phyloP scores from a whole-genome alignment of 768 basidiomycete genomes.

The Naganishia kalamii region DNA sequence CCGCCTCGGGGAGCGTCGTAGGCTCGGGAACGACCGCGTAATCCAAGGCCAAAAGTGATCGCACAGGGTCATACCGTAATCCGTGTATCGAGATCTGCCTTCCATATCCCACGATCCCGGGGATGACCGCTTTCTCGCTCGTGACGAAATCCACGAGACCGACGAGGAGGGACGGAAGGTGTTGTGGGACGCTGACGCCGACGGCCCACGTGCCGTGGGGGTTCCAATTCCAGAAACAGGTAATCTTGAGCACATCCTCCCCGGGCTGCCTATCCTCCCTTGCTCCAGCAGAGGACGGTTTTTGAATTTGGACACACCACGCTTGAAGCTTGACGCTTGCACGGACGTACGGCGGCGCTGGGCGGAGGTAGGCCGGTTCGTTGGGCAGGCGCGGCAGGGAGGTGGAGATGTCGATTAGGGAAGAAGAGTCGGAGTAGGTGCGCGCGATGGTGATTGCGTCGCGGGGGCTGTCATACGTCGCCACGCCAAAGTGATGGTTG shows the following conservation, averaged over 20 bases:
- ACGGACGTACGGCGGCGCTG: constrained; percentile 85
- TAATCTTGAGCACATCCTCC: constrained; percentile 58
- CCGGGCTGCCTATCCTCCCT: background rate
- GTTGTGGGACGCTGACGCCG: constrained; percentile 64
- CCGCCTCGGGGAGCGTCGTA: background rate
- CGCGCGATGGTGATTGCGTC: constrained; percentile 91
- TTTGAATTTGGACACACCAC: constrained; percentile 76
- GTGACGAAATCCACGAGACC: constrained; percentile 69
- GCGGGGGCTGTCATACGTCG: constrained; percentile 59
- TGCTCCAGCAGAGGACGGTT: constrained; percentile 20
- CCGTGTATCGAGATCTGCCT: constrained; percentile 73
- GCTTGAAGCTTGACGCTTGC: constrained; percentile 81
- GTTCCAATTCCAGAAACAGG: constrained; percentile 94
- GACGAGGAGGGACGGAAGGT: constrained; percentile 76
- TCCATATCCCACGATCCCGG: constrained; percentile 70
- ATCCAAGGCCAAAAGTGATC: constrained; percentile 74
- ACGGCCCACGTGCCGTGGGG: constrained; percentile 79
- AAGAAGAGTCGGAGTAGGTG: constrained; percentile 69
- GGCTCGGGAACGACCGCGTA: constrained; percentile 72
- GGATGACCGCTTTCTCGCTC: constrained; percentile 67
- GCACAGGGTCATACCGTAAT: constrained; percentile 69
- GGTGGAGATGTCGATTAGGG: constrained; percentile 82
- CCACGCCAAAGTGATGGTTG: background rate
- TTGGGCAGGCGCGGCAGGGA: constrained; percentile 86
- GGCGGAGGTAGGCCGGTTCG: constrained; percentile 83